Evolutionary conservation across 352 stramenopile genomes (phyloP), one percentile per base, ranked within the genome.

Genomic region (Pythium aristosporum): DNA sequence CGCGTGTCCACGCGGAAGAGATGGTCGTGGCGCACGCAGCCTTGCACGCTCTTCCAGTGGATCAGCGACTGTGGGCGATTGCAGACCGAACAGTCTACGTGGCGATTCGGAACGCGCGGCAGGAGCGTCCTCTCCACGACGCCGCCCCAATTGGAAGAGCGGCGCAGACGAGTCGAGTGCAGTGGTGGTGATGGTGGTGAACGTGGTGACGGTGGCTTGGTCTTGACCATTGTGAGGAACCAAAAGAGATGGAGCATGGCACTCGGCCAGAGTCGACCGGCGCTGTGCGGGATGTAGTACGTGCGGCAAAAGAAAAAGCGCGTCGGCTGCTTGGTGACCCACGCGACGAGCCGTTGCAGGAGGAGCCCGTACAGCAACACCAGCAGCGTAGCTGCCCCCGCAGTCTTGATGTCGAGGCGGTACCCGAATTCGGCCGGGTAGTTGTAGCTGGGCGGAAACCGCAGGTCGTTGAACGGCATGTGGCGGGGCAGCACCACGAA

Each of bases 1-100:
- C 69, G 60, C 9, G 57, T 36, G 3, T 63, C 58, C 9, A 76
- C 37, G 46, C 46, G 44, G 23, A 67, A 66, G 20, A 67, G 36
- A 21, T 42, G 34, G 18, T 67, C 42, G 61, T 67, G 61, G 32
- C 16, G 21, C 12, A 7, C 9, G 36, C 61, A 67, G 20, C 61
- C 61, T 42, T 61, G 61, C 11, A 39, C 46, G 1, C 11, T 13
- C 43, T 47, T 56, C 61, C 61, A 67, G 42, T 66, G 59, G 30
- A 66, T 5, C 48, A 23, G 5, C 4, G 25, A 34, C 21, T 23
- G 18, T 6, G 30, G 12, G 36, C 12, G 18, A 16, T 39, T 71
- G 44, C 50, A 57, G 36, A 63, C 34, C 5, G n/a, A 2, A 16
- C 52, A 63, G 43, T 34, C 41, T n/a, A 61, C 16, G 23, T 69